Evolutionary conservation across 306 rosid species (phyloP).

Genomic region (Prunus fruticosa): DNA sequence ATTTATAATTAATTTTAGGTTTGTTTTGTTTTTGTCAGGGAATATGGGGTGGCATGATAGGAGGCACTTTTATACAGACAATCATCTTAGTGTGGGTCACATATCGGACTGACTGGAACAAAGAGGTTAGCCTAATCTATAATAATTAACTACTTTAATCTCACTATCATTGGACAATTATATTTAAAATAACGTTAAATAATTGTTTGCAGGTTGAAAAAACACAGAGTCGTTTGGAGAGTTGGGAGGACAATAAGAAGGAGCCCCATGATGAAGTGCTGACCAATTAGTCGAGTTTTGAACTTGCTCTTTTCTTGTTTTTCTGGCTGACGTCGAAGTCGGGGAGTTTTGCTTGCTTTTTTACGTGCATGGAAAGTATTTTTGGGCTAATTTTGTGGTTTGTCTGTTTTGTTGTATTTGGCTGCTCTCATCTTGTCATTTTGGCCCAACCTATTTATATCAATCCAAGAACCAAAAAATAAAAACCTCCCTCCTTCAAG

Average conservation of each 20-base stretch:
- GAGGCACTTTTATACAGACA: slow-evolving; percentile 48
- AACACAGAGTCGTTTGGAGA: slow-evolving; percentile 26
- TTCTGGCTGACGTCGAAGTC: too few species aligned
- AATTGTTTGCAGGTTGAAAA: slow-evolving; percentile 31
- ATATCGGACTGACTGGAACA: slow-evolving; percentile 38
- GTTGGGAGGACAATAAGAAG: slow-evolving; percentile 18
- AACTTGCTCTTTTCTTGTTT: too few species aligned
- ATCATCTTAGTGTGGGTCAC: slow-evolving; percentile 36
- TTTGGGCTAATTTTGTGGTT: too few species aligned
- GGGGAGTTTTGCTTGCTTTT: background rate
- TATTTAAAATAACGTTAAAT: background rate
- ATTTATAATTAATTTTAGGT: background rate
- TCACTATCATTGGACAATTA: background rate
- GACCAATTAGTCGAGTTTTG: background rate
- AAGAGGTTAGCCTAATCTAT: slow-evolving; percentile 26
- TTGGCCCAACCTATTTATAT: too few species aligned
- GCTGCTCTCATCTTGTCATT: too few species aligned
- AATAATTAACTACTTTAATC: background rate
- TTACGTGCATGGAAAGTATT: background rate
- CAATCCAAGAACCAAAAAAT: too few species aligned
- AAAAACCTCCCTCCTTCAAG: too few species aligned
- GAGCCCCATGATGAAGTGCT: background rate
- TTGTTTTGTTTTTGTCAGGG: slow-evolving; percentile 16
- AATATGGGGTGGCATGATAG: slow-evolving; percentile 55
- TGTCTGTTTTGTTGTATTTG: too few species aligned